These are phyloP conservation scores for Mikania micrantha DNA, from an alignment of 129 eudicot genomes.

Conservation along the genomic window DNA sequence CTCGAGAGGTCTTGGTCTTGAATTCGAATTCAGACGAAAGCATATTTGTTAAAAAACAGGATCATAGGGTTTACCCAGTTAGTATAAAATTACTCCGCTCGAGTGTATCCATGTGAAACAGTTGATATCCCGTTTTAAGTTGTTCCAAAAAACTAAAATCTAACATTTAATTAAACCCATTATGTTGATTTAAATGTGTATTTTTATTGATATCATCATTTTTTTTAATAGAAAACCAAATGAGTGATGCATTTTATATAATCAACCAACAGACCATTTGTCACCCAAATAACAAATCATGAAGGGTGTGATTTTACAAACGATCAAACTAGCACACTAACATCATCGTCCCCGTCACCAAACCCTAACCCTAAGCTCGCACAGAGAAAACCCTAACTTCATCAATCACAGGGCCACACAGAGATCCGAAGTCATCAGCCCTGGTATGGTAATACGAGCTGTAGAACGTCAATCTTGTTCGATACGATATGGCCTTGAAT, in stretches of 20 bases:
- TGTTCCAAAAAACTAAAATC: no score
- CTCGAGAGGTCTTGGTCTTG: no score
- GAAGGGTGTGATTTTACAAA: constrained; percentile 13
- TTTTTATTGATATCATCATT: neutral
- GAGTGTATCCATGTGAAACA: no score
- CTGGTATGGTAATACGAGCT: constrained; percentile 77
- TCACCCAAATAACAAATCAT: constrained; percentile 7
- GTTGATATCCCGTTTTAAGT: no score
- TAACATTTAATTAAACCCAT: no score
- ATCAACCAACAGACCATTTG: constrained; percentile 2
- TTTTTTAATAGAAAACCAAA: neutral
- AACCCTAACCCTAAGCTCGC: neutral
- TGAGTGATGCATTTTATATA: neutral
- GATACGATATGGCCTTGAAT: constrained; percentile 46
- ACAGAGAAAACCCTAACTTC: constrained; percentile 43
- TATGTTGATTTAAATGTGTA: no score
- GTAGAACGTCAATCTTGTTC: constrained; percentile 69
- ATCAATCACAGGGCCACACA: constrained; percentile 91
- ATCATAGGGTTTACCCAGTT: no score
- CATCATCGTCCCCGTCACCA: neutral
- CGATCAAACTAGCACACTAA: constrained; percentile 7
- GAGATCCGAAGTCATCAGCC: constrained; percentile 50
- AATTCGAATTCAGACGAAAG: no score
- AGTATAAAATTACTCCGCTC: no score
- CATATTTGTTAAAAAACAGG: no score